phyloP scores from a whole-genome alignment of 768 basidiomycete species.

The Xerocomellus dryophilus region DNA sequence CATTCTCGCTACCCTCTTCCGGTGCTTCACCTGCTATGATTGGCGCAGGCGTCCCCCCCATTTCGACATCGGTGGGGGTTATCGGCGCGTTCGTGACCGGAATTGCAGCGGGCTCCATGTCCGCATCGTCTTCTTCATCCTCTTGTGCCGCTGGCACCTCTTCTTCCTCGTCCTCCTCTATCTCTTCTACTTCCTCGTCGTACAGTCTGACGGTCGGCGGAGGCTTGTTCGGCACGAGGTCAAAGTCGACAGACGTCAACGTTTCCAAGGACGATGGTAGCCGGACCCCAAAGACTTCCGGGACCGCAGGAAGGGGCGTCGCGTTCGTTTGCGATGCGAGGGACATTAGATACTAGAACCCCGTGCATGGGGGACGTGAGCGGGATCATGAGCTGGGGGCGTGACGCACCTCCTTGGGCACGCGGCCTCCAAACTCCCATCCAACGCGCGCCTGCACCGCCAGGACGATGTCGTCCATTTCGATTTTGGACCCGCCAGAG shows the following conservation, averaged over 20 bases:
- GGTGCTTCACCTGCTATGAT: conserved; percentile 35
- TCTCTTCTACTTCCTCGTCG: conserved; percentile 80
- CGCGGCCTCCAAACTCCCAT: conserved; percentile 87
- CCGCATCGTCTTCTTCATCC: conserved; percentile 55
- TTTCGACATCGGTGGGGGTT: conserved; percentile 69
- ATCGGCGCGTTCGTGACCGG: conserved; percentile 33
- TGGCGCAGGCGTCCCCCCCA: conserved; percentile 33
- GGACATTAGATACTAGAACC: conserved; percentile 66
- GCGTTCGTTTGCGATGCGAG: conserved; percentile 83
- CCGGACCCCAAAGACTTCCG: conserved; percentile 84
- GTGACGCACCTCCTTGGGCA: conserved; percentile 76
- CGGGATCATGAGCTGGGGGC: background rate
- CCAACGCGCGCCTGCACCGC: conserved; percentile 87
- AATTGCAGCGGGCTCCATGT: conserved; percentile 67
- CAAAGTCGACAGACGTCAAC: conserved; percentile 79
- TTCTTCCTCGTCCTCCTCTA: conserved; percentile 47
- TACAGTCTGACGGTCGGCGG: conserved; percentile 73
- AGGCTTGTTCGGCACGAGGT: conserved; percentile 80
- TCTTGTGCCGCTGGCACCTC: conserved; percentile 37
- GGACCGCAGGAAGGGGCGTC: conserved; percentile 75
- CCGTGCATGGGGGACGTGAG: background rate
- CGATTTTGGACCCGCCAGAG: conserved; percentile 59
- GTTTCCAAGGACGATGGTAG: conserved; percentile 68
- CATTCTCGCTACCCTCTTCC: conserved; percentile 69
- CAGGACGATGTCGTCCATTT: conserved; percentile 77